Evolutionary conservation across 139 green algal genomes (phyloP).

Genomic region (Coelastrella sp.): DNA sequence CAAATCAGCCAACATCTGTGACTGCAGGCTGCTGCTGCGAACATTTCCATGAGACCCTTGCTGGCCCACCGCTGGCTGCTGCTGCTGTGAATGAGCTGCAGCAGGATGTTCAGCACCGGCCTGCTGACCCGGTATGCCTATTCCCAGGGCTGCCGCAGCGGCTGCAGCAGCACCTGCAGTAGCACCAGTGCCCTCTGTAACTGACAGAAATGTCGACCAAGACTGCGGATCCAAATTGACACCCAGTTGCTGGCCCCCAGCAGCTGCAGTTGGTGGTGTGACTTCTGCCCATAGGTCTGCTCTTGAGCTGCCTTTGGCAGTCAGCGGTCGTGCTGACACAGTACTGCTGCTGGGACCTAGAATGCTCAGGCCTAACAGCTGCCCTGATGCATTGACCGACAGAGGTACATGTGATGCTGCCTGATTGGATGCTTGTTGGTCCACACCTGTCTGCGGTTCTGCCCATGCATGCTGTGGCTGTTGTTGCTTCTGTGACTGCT

Average conservation of each 20-base stretch:
- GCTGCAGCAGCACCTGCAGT: background rate
- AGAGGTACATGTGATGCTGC: background rate
- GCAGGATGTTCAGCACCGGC: background rate
- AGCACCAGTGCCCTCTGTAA: background rate
- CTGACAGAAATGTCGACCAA: slow-evolving; percentile 40
- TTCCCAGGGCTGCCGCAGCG: slow-evolving; percentile 12
- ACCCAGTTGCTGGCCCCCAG: background rate
- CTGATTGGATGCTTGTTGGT: slow-evolving; percentile 5
- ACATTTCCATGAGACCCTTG: background rate
- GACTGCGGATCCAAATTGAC: slow-evolving; percentile 44
- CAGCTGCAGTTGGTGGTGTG: background rate
- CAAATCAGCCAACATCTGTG: slow-evolving; percentile 49
- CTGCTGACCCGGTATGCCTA: background rate
- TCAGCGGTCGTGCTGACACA: slow-evolving; percentile 2
- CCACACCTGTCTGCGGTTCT: background rate
- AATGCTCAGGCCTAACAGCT: slow-evolving; percentile 28
- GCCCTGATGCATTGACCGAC: background rate
- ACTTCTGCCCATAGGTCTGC: slow-evolving; percentile 17
- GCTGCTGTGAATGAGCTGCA: slow-evolving; percentile 37
- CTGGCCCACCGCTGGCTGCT: slow-evolving; percentile 14
- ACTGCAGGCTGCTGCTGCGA: background rate
- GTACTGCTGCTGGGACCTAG: slow-evolving; percentile 21
- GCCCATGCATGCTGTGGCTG: slow-evolving; percentile 15
- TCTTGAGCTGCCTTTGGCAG: slow-evolving; percentile 32
- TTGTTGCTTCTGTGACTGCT: slow-evolving; percentile 27